Conservation (phyloP, 139 green algal genomes). For the Dunaliella sp. region DNA sequence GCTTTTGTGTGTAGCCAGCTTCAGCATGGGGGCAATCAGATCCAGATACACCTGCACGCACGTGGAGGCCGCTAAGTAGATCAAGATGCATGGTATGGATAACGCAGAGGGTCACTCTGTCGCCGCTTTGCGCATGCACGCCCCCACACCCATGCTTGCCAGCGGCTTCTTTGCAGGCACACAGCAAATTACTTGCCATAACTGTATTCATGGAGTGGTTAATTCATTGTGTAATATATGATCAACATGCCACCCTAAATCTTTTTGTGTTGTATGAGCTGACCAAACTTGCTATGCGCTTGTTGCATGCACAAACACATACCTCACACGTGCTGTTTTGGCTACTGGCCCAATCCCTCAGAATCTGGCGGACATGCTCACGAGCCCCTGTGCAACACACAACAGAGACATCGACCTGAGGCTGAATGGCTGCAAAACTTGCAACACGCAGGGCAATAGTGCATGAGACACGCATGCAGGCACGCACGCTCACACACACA, state of each 20-base stretch:
- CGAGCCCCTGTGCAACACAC: too few species aligned
- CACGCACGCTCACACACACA: too few species aligned
- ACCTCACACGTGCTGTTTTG: background rate
- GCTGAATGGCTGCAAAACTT: too few species aligned
- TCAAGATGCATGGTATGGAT: background rate
- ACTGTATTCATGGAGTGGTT: too few species aligned
- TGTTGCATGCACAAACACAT: background rate
- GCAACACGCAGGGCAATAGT: too few species aligned
- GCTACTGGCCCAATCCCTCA: background rate
- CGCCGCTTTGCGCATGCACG: too few species aligned
- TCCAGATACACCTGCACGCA: constrained; percentile 2
- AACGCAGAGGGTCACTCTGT: background rate
- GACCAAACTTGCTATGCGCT: background rate
- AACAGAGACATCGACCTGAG: too few species aligned
- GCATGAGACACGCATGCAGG: too few species aligned
- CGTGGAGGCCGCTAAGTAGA: background rate
- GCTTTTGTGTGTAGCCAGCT: background rate
- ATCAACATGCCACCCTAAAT: background rate
- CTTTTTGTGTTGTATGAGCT: background rate
- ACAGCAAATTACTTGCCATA: background rate
- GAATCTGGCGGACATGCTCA: background rate
- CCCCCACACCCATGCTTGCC: too few species aligned
- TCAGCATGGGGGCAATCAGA: constrained; percentile 12
- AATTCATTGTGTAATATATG: too few species aligned
- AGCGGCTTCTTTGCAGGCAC: background rate